A percentile compares a stretch with the other conserved stretches of the same genome.
phyloP scores from a whole-genome alignment of 2,329 filamentous ascomycete genomes.

The Xylaria sp. region DNA sequence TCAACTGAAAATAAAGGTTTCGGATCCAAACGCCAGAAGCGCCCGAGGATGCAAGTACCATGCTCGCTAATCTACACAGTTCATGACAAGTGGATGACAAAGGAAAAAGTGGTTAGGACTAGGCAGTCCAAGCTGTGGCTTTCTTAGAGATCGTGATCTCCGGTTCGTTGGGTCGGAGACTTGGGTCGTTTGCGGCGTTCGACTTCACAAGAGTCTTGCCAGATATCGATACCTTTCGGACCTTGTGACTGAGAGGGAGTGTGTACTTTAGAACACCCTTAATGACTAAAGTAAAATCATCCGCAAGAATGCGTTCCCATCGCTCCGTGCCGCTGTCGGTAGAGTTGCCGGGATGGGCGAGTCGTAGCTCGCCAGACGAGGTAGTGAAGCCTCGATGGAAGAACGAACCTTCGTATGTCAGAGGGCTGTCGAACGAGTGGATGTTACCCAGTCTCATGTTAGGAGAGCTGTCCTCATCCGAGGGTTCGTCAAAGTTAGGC shows the following conservation, averaged over 20 bases:
- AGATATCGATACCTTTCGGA: slow-evolving; percentile 55
- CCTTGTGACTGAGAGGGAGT: slow-evolving; percentile 55
- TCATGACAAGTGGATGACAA: slow-evolving; percentile 23
- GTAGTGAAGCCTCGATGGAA: slow-evolving; percentile 67
- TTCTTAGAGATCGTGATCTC: slow-evolving; percentile 27
- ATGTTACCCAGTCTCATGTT: slow-evolving; percentile 93
- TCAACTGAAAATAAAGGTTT: not conserved
- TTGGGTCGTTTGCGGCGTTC: slow-evolving; percentile 54
- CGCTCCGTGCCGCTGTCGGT: slow-evolving; percentile 79
- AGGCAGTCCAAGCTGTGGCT: slow-evolving; percentile 23
- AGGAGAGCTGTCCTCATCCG: slow-evolving; percentile 62
- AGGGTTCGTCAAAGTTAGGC: slow-evolving; percentile 45
- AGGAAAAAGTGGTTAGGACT: slow-evolving; percentile 25
- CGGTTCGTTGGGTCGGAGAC: slow-evolving; percentile 37
- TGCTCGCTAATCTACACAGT: slow-evolving; percentile 38
- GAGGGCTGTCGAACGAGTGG: slow-evolving; percentile 75
- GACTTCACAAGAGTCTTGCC: slow-evolving; percentile 56
- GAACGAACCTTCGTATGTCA: slow-evolving; percentile 86
- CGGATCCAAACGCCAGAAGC: slow-evolving; percentile 31
- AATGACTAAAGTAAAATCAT: slow-evolving; percentile 90
- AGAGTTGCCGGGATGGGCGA: slow-evolving; percentile 78
- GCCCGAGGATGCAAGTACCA: slow-evolving; percentile 31
- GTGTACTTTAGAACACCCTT: slow-evolving; percentile 85
- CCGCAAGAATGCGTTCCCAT: slow-evolving; percentile 85
- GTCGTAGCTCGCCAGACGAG: slow-evolving; percentile 77